These are phyloP conservation scores for Zhuliangozyma parablackwelliae DNA, from an alignment of 1,139 yeast species.

Conservation along the genomic window DNA sequence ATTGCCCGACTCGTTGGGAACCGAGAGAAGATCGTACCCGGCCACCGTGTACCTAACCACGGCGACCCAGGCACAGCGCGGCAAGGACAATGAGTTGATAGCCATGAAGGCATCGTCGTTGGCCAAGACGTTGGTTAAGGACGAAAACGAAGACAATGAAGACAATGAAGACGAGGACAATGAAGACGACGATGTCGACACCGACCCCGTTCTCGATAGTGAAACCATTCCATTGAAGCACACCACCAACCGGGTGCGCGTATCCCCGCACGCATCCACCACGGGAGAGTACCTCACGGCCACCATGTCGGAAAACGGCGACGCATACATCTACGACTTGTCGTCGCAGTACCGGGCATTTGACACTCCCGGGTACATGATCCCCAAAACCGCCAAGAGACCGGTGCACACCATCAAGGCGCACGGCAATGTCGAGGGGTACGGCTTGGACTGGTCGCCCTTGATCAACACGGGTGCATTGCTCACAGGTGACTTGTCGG, in stretches of 20 bases:
- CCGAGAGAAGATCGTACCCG: conserved; percentile 86
- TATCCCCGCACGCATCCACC: conserved; percentile 70
- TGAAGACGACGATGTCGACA: conserved; percentile 48
- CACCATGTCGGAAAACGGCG: conserved; percentile 86
- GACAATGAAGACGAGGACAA: conserved; percentile 68
- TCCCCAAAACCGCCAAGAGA: conserved; percentile 72
- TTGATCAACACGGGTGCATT: conserved; percentile 73
- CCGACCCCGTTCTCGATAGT: conserved; percentile 84
- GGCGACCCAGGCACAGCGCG: conserved; percentile 88
- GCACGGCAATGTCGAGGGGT: conserved; percentile 97
- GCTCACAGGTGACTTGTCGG: conserved; percentile 85
- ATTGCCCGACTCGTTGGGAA: conserved; percentile 80
- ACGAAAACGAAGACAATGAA: conserved; percentile 67
- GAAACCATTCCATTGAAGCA: conserved; percentile 71
- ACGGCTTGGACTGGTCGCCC: conserved; percentile 97
- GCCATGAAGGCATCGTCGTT: conserved; percentile 80
- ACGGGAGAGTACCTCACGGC: conserved; percentile 87
- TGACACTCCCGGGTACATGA: conserved; percentile 78
- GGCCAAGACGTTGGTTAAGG: conserved; percentile 79
- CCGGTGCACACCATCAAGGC: conserved; percentile 80
- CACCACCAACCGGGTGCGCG: conserved; percentile 87
- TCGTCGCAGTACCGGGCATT: conserved; percentile 74
- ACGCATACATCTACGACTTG: conserved; percentile 78
- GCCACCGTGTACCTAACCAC: conserved; percentile 82
- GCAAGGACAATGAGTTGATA: conserved; percentile 83